A percentile compares a stretch with the other conserved stretches of the same genome.
Evolutionary conservation across 257 asterid species (phyloP).

Genomic region (Craterostigma plantagineum): DNA sequence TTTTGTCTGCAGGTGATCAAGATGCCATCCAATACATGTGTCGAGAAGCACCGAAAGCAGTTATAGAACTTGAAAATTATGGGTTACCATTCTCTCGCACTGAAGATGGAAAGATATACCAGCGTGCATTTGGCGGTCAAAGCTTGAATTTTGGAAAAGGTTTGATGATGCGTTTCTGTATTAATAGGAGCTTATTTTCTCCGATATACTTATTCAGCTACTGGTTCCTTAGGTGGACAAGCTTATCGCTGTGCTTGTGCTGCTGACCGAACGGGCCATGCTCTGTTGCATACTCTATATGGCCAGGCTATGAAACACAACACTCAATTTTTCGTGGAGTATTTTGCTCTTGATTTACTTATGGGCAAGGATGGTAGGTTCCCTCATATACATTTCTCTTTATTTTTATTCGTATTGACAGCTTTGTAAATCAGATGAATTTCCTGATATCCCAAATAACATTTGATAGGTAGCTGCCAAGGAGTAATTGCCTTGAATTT

Average conservation of each 20-base stretch:
- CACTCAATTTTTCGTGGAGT: constrained; percentile 90
- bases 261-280: constrained; percentile 99
- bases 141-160: constrained; percentile 89
- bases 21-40: constrained; percentile 95
- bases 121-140: constrained; percentile 99
- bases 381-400: neutral
- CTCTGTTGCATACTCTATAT: constrained; percentile 86
- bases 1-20: constrained; percentile 58
- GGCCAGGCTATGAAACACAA: constrained; percentile 99
- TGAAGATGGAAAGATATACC: constrained; percentile 92
- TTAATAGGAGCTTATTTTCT: neutral
- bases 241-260: constrained; percentile 99
- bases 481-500: constrained; percentile 80
- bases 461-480: constrained; percentile 25
- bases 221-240: constrained; percentile 49
- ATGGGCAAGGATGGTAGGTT: constrained; percentile 58
- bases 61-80: constrained; percentile 79
- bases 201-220: too few species aligned
- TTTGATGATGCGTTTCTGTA: constrained; percentile 3
- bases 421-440: neutral
- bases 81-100: constrained; percentile 95
- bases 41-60: constrained; percentile 91
- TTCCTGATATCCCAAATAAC: neutral
- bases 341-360: constrained; percentile 80
- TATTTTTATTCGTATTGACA: neutral